A percentile compares a stretch with the other conserved stretches of the same genome.
phyloP scores from a whole-genome alignment of 2,329 filamentous ascomycete genomes.

The Penicillium corylophilum region DNA sequence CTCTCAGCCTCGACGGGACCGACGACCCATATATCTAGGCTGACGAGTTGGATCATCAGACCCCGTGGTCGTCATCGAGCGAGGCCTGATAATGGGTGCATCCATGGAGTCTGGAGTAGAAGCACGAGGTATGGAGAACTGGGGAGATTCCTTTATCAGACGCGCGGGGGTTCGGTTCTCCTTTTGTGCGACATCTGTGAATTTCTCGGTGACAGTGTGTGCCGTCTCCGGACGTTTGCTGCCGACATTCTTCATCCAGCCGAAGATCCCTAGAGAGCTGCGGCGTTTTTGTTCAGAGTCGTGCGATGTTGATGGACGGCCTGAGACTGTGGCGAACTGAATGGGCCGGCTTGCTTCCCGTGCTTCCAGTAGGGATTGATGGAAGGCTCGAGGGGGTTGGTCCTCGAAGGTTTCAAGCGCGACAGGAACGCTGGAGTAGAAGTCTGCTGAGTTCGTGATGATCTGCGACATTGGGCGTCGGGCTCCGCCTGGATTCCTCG shows the following conservation, averaged over 20 bases:
- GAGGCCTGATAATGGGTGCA: constrained; percentile 8
- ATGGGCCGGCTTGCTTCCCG: constrained; percentile 17
- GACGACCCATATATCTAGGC: constrained; percentile 34
- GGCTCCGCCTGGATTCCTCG: constrained; percentile 18
- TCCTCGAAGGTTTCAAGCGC: constrained; percentile 11
- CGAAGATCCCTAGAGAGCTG: constrained; percentile 38
- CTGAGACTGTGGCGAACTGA: constrained; percentile 16
- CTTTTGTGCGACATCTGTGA: constrained; percentile 3
- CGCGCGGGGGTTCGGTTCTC: constrained; percentile 18
- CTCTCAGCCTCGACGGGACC: constrained; percentile 23
- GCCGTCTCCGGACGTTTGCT: constrained; percentile 23
- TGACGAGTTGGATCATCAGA: constrained; percentile 23
- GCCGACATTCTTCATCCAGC: constrained; percentile 41
- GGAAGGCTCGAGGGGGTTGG: constrained; percentile 13
- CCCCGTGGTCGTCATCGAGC: constrained; percentile 8
- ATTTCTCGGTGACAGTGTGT: constrained; percentile 5
- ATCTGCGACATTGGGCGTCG: constrained; percentile 15
- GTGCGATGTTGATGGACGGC: constrained; percentile 28
- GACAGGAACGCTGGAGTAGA: constrained; percentile 17
- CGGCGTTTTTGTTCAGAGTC: constrained; percentile 37
- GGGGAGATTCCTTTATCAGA: constrained; percentile 14
- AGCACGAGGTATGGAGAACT: constrained; percentile 5
- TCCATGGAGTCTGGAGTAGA: constrained; percentile 17
- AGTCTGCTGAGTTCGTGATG: constrained; percentile 13
- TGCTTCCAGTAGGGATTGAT: constrained; percentile 32